Evolutionary conservation across 2,329 filamentous ascomycete species (phyloP), one percentile per base, ranked within the genome.

Genomic region (Alternaria tenuissima): DNA sequence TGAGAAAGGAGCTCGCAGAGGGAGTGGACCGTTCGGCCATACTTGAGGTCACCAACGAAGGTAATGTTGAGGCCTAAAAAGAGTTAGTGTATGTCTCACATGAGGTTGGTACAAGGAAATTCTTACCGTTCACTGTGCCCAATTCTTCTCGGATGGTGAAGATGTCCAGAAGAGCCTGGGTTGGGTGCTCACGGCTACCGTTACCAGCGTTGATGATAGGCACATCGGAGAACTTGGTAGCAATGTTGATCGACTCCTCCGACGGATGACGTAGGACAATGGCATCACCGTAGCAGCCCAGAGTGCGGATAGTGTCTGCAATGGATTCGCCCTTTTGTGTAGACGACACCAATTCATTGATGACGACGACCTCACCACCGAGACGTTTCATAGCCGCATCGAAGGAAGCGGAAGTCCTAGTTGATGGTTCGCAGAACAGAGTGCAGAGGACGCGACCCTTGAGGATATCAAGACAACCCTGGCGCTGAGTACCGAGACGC

Each of bases 111-210:
- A 26, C 24, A 26, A 7, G 24, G 24, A 26, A 26, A 7, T 26
- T 26, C 24, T 26, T 26, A 26, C 24, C 94, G 76, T 94, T 94
- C 57, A 98, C 94, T 0, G 94, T 97, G 65, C 95, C 95, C 8
- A 98, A 86, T 80, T 99, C 95, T 81, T 99, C 95, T 69, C 95
- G 92, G 75, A 99, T 99, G 55, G 95, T 98, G 84, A 97, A 99
- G 59, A 99, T 89, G 75, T 99, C 95, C 22, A 99, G 85, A 86
- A 99, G 95, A 0, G 95, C 95, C 81, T 99, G 95, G 0, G 95
- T 99, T 0, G 95, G 95, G 81, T 99, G 95, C 83, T 99, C 95
- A 72, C 92, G 89, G 81, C 91, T 93, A 65, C 95, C 95, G 78
- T 99, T 99, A 52, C 95, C 95, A 66, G 93, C 95, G 77, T 99